Evolutionary conservation across 2,329 filamentous ascomycete genomes (phyloP).

Genomic region (Endothia cerciana): DNA sequence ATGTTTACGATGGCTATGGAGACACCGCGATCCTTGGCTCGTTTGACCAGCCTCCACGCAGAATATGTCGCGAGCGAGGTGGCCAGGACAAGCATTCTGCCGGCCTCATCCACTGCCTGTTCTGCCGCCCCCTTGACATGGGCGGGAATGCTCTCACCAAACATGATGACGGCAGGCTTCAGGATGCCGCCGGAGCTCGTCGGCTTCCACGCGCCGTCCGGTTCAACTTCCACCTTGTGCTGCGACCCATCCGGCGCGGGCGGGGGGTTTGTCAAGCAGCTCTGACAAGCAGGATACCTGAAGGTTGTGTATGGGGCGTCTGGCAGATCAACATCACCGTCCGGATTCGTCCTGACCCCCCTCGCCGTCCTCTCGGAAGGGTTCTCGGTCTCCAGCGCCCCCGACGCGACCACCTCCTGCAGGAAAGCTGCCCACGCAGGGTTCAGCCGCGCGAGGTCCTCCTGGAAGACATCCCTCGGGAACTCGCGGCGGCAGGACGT

Average conservation of each 20-base stretch:
- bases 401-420: conserved; percentile 69
- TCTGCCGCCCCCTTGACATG: conserved; percentile 77
- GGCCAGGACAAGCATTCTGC: conserved; percentile 77
- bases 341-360: conserved; percentile 85
- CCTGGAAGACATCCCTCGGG: conserved; percentile 74
- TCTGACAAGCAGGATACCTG: conserved; percentile 86
- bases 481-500: conserved; percentile 75
- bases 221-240: conserved; percentile 69
- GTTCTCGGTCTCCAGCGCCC: conserved; percentile 78
- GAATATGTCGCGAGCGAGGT: conserved; percentile 95
- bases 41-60: conserved; percentile 86
- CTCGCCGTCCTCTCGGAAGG: conserved; percentile 67
- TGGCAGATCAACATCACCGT: conserved; percentile 91
- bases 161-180: conserved; percentile 95
- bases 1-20: conserved; percentile 87
- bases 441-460: conserved; percentile 76
- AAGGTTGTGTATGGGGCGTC: conserved; percentile 88
- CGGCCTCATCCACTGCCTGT: conserved; percentile 75
- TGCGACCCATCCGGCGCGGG: conserved; percentile 55
- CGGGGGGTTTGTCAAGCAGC: conserved; percentile 70
- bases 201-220: conserved; percentile 76
- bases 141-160: conserved; percentile 81
- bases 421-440: conserved; percentile 84
- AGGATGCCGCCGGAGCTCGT: conserved; percentile 75
- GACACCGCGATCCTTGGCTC: conserved; percentile 80